Percentiles rank a stretch among this genome's conserved stretches.
Conservation (phyloP, 345 rosid genomes). For the Populus ilicifolia region DNA sequence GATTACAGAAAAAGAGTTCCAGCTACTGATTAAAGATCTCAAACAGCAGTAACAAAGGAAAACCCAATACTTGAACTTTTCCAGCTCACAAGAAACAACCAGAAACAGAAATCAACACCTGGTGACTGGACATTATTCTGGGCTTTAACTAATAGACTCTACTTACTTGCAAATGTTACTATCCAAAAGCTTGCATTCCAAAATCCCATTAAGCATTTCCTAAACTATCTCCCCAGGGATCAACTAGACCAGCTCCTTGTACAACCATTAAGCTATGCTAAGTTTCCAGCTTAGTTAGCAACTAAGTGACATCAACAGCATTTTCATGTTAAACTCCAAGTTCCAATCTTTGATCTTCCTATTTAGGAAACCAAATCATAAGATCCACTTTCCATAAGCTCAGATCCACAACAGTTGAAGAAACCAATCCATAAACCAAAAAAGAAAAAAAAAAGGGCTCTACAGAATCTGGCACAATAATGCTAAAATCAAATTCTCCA, state of each 20-base stretch:
- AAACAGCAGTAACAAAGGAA: not conserved
- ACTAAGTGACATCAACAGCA: not conserved
- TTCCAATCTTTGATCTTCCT: not conserved
- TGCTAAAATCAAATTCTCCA: not conserved
- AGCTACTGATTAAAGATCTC: not conserved
- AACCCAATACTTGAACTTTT: not conserved
- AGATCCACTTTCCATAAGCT: not conserved
- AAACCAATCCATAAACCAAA: not conserved
- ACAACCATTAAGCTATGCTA: not conserved
- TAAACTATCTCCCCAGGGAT: not conserved
- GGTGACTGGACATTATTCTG: not conserved
- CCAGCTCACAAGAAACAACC: not conserved
- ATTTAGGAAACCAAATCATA: not conserved
- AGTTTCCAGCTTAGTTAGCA: not conserved
- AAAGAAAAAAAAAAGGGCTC: too few species aligned
- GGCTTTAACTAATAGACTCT: not conserved
- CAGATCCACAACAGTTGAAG: not conserved
- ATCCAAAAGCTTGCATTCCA: not conserved
- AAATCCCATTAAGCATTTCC: not conserved
- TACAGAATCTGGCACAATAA: not conserved
- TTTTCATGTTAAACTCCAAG: not conserved
- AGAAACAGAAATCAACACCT: not conserved
- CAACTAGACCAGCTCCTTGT: not conserved
- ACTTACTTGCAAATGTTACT: not conserved
- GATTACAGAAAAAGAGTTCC: not conserved